Conservation (phyloP, 805 yeast species). For the Yarrowia porcina region DNA sequence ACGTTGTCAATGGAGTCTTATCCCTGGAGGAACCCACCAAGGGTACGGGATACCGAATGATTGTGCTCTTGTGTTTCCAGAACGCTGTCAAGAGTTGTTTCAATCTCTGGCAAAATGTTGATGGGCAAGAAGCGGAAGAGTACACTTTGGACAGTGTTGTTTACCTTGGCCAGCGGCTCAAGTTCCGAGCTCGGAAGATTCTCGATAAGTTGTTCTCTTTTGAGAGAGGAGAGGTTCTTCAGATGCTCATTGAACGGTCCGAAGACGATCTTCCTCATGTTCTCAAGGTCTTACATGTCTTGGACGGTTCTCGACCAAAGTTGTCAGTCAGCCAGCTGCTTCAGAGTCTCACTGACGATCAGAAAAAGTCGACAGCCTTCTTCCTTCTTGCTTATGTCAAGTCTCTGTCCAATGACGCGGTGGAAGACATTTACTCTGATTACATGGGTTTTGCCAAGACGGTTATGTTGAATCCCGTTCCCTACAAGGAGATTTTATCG, state of each 20-base stretch:
- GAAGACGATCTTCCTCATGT: background rate
- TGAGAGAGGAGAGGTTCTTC: slow-evolving; percentile 73
- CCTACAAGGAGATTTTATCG: slow-evolving; percentile 52
- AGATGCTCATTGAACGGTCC: slow-evolving; percentile 51
- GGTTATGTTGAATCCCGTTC: slow-evolving; percentile 46
- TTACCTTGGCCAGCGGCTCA: slow-evolving; percentile 57
- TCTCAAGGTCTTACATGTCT: slow-evolving; percentile 54
- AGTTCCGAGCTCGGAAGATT: slow-evolving; percentile 63
- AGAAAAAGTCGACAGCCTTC: slow-evolving; percentile 3
- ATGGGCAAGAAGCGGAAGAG: slow-evolving; percentile 33
- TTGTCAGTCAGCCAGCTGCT: slow-evolving; percentile 66
- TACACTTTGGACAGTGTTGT: slow-evolving; percentile 39
- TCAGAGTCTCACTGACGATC: slow-evolving; percentile 3
- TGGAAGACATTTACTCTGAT: slow-evolving; percentile 73
- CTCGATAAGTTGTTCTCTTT: slow-evolving; percentile 60
- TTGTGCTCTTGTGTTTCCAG: slow-evolving; percentile 61
- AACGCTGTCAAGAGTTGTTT: slow-evolving; percentile 55
- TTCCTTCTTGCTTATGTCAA: slow-evolving; percentile 61
- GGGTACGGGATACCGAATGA: slow-evolving; percentile 49
- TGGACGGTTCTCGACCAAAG: slow-evolving; percentile 82
- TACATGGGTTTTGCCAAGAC: slow-evolving; percentile 60
- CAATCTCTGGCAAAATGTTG: slow-evolving; percentile 71
- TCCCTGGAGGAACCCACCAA: slow-evolving; percentile 61
- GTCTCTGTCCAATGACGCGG: slow-evolving; percentile 68
- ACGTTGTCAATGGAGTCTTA: slow-evolving; percentile 69